Evolutionary conservation across 2,329 filamentous ascomycete species (phyloP), one percentile per base, ranked within the genome.

Genomic region (Lizonia empirigonia): DNA sequence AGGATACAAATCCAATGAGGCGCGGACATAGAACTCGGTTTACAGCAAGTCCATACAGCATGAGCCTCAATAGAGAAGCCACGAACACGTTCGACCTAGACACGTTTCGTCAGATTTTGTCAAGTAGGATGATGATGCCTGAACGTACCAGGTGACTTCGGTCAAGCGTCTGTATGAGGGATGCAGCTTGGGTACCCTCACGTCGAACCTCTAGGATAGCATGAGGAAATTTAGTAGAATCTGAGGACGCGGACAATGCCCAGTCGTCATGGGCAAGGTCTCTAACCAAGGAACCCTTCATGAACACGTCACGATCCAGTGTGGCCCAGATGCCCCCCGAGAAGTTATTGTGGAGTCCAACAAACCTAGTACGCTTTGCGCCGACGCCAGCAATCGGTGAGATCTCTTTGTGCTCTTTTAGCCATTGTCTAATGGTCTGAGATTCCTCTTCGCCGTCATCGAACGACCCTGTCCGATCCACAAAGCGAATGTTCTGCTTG

Each of bases 41-140:
- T 74, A 59, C 74, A 77, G 38, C 76, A 77, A 29, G 73, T 70
- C 73, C 78, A 81, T 5, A 82, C 74, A 23, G 79, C 78, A 61
- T 82, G 80, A 26, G 76, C 76, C 60, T 82, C 79, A 8, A 83
- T 60, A 1, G 80, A 82, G 57, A 83, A 83, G 4, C 79, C 80
- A 26, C 77, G 73, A 8, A 83, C 75, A 24, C 80, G 74, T 57
- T 83, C 79, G 15, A 74, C 69, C 73, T 76, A 44, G 8, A 23
- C 8, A 45, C 16, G 39, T 74, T 64, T n/a, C 68, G 71, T 44
- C 50, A 42, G 2, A 41, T 12, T 47, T 24, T 5, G 45, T 42
- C 10, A 58, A 35, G 7, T 41, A 42, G 19, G 3, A 18, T 37
- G 7, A 47, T 47, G 24, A 41, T 33, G 1, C 5, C 23, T 4